These are phyloP conservation scores for Sphagnum magellanicum DNA, from an alignment of 228 moss, liverwort and hornwort species.

Conservation along the genomic window DNA sequence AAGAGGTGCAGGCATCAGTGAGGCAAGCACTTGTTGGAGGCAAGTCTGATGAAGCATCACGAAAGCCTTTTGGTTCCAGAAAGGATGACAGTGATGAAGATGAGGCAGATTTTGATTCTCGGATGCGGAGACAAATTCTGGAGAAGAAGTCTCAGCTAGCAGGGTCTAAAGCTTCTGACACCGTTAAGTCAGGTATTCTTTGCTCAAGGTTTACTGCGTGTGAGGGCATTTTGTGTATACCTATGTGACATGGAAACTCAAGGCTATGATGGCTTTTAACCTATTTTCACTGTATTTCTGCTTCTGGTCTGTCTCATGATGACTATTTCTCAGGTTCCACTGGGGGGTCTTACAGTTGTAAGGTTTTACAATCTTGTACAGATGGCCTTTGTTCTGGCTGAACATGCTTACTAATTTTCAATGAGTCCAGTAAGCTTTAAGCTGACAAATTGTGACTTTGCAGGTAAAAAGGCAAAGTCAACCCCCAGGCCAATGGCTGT, in stretches of 20 bases:
- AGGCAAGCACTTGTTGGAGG: slow-evolving; percentile 65
- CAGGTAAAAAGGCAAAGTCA: slow-evolving; percentile 24
- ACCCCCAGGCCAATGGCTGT: slow-evolving; percentile 14
- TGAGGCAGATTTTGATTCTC: slow-evolving; percentile 80
- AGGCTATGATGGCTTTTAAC: no score
- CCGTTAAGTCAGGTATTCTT: slow-evolving; percentile 25
- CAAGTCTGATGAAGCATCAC: slow-evolving; percentile 25
- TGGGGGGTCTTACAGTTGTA: no score
- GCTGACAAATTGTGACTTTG: background rate
- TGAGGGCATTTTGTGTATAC: no score
- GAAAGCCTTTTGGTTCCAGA: slow-evolving; percentile 19
- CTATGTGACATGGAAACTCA: no score
- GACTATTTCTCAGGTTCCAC: no score
- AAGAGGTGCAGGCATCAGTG: slow-evolving; percentile 69
- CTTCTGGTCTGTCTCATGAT: no score
- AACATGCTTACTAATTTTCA: no score
- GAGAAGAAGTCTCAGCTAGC: slow-evolving; percentile 59
- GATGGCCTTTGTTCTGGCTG: no score
- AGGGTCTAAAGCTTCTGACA: slow-evolving; percentile 28
- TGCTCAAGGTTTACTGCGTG: no score
- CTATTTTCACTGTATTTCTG: no score
- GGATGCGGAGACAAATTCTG: slow-evolving; percentile 88
- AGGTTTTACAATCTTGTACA: no score
- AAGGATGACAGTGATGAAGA: slow-evolving; percentile 59
- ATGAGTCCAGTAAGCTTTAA: no score